These are phyloP conservation scores for Cladophialophora psammophila DNA, from an alignment of 2,329 filamentous ascomycete genomes.

Conservation along the genomic window DNA sequence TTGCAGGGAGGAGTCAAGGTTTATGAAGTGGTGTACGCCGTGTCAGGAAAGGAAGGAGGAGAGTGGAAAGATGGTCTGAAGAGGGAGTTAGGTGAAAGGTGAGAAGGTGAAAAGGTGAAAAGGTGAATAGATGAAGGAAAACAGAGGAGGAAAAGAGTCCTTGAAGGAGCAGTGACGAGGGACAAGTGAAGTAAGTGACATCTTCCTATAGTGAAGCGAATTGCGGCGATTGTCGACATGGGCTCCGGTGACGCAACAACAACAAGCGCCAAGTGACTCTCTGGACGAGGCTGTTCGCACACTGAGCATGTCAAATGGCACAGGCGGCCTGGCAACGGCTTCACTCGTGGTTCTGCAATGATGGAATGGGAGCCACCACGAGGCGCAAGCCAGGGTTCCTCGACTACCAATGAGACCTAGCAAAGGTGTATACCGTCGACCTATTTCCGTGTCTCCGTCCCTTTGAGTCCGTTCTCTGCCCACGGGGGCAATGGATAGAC, in stretches of 20 bases:
- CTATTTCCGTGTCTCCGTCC: not conserved
- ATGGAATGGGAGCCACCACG: not conserved
- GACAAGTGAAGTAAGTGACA: not conserved
- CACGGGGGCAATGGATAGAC: not conserved
- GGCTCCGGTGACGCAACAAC: not conserved
- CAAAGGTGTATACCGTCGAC: not conserved
- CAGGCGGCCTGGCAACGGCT: not conserved
- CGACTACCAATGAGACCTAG: not conserved
- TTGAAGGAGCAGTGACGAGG: not conserved
- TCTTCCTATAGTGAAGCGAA: not conserved
- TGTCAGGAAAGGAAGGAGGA: not conserved
- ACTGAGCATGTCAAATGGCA: not conserved
- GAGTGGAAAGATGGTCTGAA: not conserved
- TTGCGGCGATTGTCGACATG: not conserved
- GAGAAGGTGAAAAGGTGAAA: not conserved
- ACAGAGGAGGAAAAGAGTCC: not conserved
- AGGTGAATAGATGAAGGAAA: not conserved
- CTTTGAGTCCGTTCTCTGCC: not conserved
- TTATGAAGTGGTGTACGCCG: conserved; percentile 7
- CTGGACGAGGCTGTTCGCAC: not conserved
- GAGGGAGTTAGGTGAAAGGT: conserved; percentile 4
- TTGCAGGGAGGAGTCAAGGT: not conserved
- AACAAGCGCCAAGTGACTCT: not conserved
- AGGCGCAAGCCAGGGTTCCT: not conserved
- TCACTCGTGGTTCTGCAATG: not conserved